Percentiles rank a stretch among this genome's conserved stretches.
Evolutionary conservation across 2,329 filamentous ascomycete genomes (phyloP).

Genomic region (Cladosporium sp.): DNA sequence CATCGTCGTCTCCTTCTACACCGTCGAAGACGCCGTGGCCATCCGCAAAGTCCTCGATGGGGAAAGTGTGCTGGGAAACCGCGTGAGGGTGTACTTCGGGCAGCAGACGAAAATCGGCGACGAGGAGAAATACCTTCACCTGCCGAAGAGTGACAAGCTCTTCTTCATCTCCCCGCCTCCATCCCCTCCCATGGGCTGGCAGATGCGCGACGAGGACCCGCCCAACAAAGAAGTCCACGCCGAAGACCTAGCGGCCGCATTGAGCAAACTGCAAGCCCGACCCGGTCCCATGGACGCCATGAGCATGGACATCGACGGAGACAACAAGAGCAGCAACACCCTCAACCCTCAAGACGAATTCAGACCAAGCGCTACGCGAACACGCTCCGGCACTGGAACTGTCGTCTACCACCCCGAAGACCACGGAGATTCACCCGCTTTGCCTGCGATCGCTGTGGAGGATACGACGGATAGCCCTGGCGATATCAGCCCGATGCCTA

Average conservation of each 20-base stretch:
- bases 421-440: slow-evolving; percentile 54
- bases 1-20: slow-evolving; percentile 74
- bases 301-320: slow-evolving; percentile 21
- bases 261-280: slow-evolving; percentile 48
- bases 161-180: slow-evolving; percentile 65
- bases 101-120: slow-evolving; percentile 43
- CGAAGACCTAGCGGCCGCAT: slow-evolving; percentile 54
- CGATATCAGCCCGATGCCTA: slow-evolving; percentile 46
- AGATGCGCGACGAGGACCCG: slow-evolving; percentile 57
- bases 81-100: slow-evolving; percentile 62
- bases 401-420: slow-evolving; percentile 60
- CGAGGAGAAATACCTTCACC: slow-evolving; percentile 38
- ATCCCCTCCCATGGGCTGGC: slow-evolving; percentile 60
- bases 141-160: slow-evolving; percentile 56
- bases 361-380: slow-evolving; percentile 24
- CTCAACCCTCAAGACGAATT: slow-evolving; percentile 2
- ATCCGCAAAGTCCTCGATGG: slow-evolving; percentile 71
- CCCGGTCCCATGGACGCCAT: slow-evolving; percentile 29
- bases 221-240: slow-evolving; percentile 63
- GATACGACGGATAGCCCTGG: slow-evolving; percentile 50
- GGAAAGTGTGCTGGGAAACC: slow-evolving; percentile 65
- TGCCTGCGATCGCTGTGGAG: slow-evolving; percentile 61
- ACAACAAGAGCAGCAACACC: slow-evolving; percentile 10
- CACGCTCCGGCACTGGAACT: slow-evolving; percentile 50
- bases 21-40: slow-evolving; percentile 61